Conservation (phyloP, 2,329 filamentous ascomycete genomes). For the Decorospora gaudefroyi region DNA sequence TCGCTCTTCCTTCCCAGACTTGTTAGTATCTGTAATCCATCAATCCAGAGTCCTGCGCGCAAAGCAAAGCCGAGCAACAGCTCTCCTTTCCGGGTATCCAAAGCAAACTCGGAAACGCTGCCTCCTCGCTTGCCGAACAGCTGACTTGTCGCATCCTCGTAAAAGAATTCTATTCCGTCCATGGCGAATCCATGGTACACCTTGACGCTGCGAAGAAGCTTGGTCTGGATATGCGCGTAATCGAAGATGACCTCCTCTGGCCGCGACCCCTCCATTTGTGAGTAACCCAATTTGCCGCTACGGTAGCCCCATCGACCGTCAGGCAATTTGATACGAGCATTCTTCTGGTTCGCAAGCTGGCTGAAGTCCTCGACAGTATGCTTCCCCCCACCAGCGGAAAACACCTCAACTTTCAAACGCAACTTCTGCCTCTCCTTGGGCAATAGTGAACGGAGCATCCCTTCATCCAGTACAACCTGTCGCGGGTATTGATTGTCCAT, state of each 20-base stretch:
- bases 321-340: conserved; percentile 73
- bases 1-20: conserved; percentile 84
- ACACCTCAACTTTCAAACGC: conserved; percentile 71
- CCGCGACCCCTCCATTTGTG: conserved; percentile 70
- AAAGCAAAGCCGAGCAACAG: conserved; percentile 85
- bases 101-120: conserved; percentile 71
- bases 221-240: conserved; percentile 65
- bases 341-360: conserved; percentile 67
- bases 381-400: conserved; percentile 74
- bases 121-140: conserved; percentile 83
- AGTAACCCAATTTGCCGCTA: conserved; percentile 73
- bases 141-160: conserved; percentile 83
- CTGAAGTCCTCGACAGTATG: conserved; percentile 78
- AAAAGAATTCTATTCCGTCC: conserved; percentile 89
- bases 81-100: conserved; percentile 85
- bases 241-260: conserved; percentile 75
- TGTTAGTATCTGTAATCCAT: conserved; percentile 87
- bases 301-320: conserved; percentile 75
- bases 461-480: conserved; percentile 75
- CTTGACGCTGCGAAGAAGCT: conserved; percentile 73
- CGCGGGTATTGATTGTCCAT: conserved; percentile 65
- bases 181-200: conserved; percentile 77
- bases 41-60: conserved; percentile 79
- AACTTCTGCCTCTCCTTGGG: conserved; percentile 73
- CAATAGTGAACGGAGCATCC: conserved; percentile 70